Base-by-base conservation (phyloP, 2,329 filamentous ascomycete species). In the Colletotrichum tabaci region DNA sequence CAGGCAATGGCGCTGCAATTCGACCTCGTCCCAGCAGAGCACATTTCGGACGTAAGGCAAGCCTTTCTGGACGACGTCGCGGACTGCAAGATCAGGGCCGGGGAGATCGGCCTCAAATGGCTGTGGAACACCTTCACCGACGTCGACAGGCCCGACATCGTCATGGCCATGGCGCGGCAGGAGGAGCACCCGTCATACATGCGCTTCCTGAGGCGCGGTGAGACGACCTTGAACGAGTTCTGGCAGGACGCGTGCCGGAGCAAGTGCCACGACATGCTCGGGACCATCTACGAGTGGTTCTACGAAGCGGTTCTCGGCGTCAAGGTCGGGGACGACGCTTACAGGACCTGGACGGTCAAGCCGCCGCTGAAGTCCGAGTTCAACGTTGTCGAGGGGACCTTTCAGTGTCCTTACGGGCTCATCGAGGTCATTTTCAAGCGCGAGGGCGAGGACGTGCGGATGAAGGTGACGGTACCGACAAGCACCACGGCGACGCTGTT, bases 101-200 rank as follows among this genome's bases (percentile, higher is more conserved):
- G 26, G 26, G 26, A 26, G 26, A 26, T 26, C 26, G 26, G 26
- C 26, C 26, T 26, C 26, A 82, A 81, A 62, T 83, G 81, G 67
- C 77, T 84, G 12, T 84, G 79, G 77, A 83, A 83, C 73, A 83
- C 82, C 1, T 78, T 84, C 18, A 77, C 80, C 3, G 81, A 83
- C 44, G 77, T 84, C 6, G 79, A 82, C 52, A 79, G 83, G 1
- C 81, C 80, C 0, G 80, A 82, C 56, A 81, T 84, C 26, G 81
- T 84, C 8, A 76, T 84, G 2, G 75, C 80, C 42, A 84, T 86
- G 84, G 81, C 81, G 1, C 78, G 84, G 2, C 84, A 85, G 63
- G 82, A 86, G 70, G 83, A 86, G 56, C 84, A 86, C 56, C 85
- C 84, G 0, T 83, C 81, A 0, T 86, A 86, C 68, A 84, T 86